A percentile compares a stretch with the other conserved stretches of the same genome.
Conservation (phyloP, 208 protist genomes). For the Willaertia magna region DNA sequence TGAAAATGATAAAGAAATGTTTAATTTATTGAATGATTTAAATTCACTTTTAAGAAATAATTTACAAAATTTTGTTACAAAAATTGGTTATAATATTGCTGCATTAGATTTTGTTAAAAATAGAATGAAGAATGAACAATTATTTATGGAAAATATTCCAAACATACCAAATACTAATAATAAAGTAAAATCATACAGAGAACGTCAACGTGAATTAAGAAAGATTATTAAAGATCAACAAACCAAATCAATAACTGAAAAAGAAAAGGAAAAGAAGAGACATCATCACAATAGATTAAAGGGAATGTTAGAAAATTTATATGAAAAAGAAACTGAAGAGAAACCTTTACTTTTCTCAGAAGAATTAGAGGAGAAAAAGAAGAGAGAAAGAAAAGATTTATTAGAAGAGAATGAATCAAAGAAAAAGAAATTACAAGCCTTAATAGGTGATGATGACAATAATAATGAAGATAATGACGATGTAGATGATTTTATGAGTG, state of each 20-base stretch:
- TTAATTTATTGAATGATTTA: background rate
- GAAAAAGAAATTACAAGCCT: no score
- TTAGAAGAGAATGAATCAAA: no score
- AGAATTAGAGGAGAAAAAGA: no score
- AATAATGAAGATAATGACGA: no score
- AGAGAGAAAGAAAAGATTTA: no score
- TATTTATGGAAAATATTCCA: background rate
- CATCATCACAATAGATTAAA: background rate
- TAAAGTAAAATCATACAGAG: background rate
- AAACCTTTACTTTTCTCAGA: no score
- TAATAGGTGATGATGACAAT: no score
- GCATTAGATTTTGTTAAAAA: background rate
- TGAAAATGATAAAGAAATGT: background rate
- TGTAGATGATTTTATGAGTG: background rate
- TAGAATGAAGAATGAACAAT: background rate
- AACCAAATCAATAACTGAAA: background rate
- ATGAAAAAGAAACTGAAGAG: no score
- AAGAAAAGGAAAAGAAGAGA: no score
- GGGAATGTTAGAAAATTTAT: background rate
- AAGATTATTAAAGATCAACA: background rate
- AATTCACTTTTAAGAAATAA: background rate
- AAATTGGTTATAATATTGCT: background rate
- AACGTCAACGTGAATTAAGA: background rate
- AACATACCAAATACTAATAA: background rate
- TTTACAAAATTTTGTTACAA: background rate